Base-by-base conservation (phyloP, 768 basidiomycete species). In the Tylopilus felleus region DNA sequence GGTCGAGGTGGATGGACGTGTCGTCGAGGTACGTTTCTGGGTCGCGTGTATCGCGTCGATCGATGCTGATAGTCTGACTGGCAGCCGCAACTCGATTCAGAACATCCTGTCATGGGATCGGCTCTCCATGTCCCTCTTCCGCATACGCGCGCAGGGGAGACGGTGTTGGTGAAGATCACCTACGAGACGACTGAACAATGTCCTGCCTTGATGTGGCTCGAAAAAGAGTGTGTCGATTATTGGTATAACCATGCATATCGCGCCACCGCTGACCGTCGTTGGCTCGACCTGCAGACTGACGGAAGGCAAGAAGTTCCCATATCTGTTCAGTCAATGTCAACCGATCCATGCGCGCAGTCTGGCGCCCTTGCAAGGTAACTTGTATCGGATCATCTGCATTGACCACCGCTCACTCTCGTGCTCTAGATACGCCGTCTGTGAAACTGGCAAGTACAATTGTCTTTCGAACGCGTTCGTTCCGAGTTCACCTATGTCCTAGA, bases 271-370 rank as follows among this genome's bases (percentile, higher is more conserved):
- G 29, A 47, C 3, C 36, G 21, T 45, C 7, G 60, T 33, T 33
- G 31, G 9, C 10, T 33, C 10, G 4, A 36, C 16, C 14, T 16
- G 5, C 16, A 90, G 90, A 54, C 86, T 93, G 71, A 97, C 93
- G 0, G 89, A 90, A 55, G 92, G 92, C 8, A 92, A 92, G 60
- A 73, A 75, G 19, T 88, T 89, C 66, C 87, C 91, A 0, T 97
- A 88, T 71, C 70, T 98, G 14, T 98, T 94, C 75, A 93, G 90
- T 55, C 95, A 97, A 63, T 91, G 88, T 63, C 93, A 97, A 36
- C 35, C 35, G 14, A 17, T 36, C 16, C 87, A 95, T 65, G 89
- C 89, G 3, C 83, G 94, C 27, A 79, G 85, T 4, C 70, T 96
- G 39, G 79, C 82, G 1, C 94, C 93, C 3, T 64, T 92, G 53